Evolutionary conservation across 225 moss, liverwort and hornwort genomes (phyloP), one percentile per base, ranked within the genome.

Genomic region (Climacium dendroides): DNA sequence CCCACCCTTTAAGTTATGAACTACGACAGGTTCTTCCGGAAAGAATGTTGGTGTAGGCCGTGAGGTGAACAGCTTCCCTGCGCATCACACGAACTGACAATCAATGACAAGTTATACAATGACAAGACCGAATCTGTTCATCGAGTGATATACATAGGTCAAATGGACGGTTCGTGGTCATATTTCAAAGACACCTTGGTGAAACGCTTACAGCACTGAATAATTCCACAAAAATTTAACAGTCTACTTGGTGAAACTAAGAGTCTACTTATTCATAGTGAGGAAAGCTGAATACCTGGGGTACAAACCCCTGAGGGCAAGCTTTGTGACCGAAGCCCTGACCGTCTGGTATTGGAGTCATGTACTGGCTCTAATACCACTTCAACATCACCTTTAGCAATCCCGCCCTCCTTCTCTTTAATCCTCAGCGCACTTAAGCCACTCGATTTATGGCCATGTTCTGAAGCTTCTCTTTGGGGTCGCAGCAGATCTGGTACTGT

Each of bases 1-100:
- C 89, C 88, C 89, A 94, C 93, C 91, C 91, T 95, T 86, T 84
- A 93, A 82, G 88, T 88, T 91, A 87, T 89, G 93, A 85, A 93
- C 90, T 61, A 90, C 70, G 63, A 92, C 87, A 86, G 93, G 90
- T 73, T 93, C 93, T 35, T 93, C 90, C 41, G 88, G 82, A 80
- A 91, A 90, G 65, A 91, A 90, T 34, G 83, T 19, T 84, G 91
- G 90, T 77, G 90, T 63, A 83, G 92, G 92, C 50, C 88, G 87
- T 57, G 92, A 87, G 32, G 88, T 69, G 55, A 88, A 86, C 73
- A 90, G 71, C 87, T 92, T 93, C 78, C 92, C 93, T 92, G 82
- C 65, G 45, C 45, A 85, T 83, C 74, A 81, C 84, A 83, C 67
- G 19, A 86, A 71, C 50, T 71, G 76, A 58, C 47, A 57, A 74